Percentiles rank a stretch among this genome's conserved stretches.
phyloP scores from a whole-genome alignment of 768 basidiomycete genomes.

The Mycena rebaudengoi region DNA sequence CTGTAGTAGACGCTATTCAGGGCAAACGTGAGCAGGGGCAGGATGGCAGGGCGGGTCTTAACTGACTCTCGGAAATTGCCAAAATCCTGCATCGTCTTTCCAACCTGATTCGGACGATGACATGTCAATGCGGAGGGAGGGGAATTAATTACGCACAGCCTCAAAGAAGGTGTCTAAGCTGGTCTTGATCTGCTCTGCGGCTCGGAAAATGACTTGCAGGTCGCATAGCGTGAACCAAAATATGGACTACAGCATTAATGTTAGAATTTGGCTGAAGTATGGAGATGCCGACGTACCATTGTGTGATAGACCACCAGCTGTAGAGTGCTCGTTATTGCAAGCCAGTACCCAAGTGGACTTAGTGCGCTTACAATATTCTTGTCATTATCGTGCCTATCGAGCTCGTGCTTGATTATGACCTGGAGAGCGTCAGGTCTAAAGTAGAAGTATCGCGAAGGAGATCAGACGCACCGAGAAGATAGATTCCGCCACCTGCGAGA shows the following conservation, averaged over 20 bases:
- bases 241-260: slow-evolving; percentile 1
- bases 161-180: slow-evolving; percentile 19
- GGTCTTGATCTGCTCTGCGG: slow-evolving; percentile 14
- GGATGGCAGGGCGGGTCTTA: background rate
- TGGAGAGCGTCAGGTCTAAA: background rate
- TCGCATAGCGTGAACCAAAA: slow-evolving; percentile 28
- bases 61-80: slow-evolving; percentile 36
- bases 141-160: background rate
- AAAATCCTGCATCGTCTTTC: slow-evolving; percentile 20
- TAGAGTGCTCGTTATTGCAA: no score
- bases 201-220: slow-evolving; percentile 26
- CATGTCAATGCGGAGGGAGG: background rate
- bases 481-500: slow-evolving; percentile 22
- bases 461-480: slow-evolving; percentile 15
- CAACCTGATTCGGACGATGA: background rate
- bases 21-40: background rate
- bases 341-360: no score
- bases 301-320: slow-evolving; percentile 29
- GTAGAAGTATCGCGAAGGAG: background rate
- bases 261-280: background rate
- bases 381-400: slow-evolving; percentile 29
- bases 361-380: slow-evolving; percentile 33
- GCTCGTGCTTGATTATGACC: slow-evolving; percentile 31
- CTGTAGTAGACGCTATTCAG: slow-evolving; percentile 28
- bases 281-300: slow-evolving; percentile 23